A percentile compares a stretch with the other conserved stretches of the same genome.
phyloP scores from a whole-genome alignment of 495 filamentous ascomycete genomes.

The Penicillium robsamsonii region DNA sequence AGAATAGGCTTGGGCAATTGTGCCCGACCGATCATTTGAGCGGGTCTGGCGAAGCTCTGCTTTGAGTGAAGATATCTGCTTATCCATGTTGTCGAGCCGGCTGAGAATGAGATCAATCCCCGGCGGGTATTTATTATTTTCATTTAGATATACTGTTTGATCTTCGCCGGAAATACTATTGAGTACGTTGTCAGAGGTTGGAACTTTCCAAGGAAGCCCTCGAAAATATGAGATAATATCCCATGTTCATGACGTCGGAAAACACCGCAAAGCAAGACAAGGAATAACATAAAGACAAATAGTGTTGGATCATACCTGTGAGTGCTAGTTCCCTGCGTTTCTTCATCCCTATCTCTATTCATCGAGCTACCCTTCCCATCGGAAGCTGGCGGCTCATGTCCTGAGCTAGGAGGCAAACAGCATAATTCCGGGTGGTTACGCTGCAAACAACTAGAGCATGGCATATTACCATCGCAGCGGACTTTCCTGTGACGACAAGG shows the following conservation, averaged over 20 bases:
- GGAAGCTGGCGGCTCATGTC: neutral
- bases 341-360: neutral
- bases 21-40: neutral
- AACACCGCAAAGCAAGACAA: neutral
- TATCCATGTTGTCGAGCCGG: conserved; percentile 22
- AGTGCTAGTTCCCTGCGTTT: neutral
- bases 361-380: neutral
- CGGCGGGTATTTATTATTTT: neutral
- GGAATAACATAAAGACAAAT: neutral
- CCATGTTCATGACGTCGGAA: too few species aligned
- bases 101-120: conserved; percentile 13
- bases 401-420: conserved; percentile 20
- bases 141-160: neutral
- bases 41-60: conserved; percentile 14
- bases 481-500: conserved; percentile 37
- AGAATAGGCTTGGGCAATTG: neutral
- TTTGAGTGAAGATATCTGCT: conserved; percentile 24
- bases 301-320: neutral
- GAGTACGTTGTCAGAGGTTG: neutral
- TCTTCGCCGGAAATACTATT: neutral
- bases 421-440: conserved; percentile 61
- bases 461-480: conserved; percentile 62
- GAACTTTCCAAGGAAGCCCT: neutral
- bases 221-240: neutral
- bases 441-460: conserved; percentile 63